Conservation (phyloP, 202 grass and related monocot species). For the Alloteropsis angusta region DNA sequence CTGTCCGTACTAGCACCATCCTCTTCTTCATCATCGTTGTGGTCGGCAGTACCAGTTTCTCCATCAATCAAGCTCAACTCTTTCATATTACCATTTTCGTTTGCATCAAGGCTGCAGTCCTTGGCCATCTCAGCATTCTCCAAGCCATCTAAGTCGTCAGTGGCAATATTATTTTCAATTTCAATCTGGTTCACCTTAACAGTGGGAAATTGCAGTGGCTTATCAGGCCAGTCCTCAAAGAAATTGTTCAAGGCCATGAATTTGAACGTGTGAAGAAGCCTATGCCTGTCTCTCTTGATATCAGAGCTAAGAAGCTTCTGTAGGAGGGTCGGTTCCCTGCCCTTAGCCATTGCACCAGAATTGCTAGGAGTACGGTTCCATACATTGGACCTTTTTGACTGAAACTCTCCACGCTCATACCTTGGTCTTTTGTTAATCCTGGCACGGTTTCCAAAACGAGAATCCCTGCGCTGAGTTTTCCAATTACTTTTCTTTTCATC, state of each 20-base stretch:
- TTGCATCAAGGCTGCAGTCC: not conserved
- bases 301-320: slow-evolving; percentile 76
- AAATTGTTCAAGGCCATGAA: slow-evolving; percentile 85
- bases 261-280: slow-evolving; percentile 54
- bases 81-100: slow-evolving; percentile 15
- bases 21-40: not conserved
- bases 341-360: slow-evolving; percentile 10
- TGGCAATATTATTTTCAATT: not conserved
- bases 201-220: slow-evolving; percentile 49
- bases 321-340: slow-evolving; percentile 64
- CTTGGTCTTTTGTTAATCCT: slow-evolving; percentile 46
- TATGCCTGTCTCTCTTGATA: slow-evolving; percentile 74
- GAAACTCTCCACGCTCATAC: slow-evolving; percentile 28
- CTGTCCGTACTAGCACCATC: slow-evolving; percentile 9
- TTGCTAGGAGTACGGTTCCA: not conserved
- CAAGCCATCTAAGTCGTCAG: not conserved
- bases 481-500: slow-evolving; percentile 25
- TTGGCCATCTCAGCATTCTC: slow-evolving; percentile 4
- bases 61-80: not conserved
- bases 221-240: slow-evolving; percentile 51
- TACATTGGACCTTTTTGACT: slow-evolving; percentile 37
- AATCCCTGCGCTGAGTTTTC: slow-evolving; percentile 18
- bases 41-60: not conserved
- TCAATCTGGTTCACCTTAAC: slow-evolving; percentile 54
- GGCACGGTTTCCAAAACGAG: slow-evolving; percentile 31